phyloP scores from a whole-genome alignment of 2,329 filamentous ascomycete species.

The Ophiostoma novo-ulmi region DNA sequence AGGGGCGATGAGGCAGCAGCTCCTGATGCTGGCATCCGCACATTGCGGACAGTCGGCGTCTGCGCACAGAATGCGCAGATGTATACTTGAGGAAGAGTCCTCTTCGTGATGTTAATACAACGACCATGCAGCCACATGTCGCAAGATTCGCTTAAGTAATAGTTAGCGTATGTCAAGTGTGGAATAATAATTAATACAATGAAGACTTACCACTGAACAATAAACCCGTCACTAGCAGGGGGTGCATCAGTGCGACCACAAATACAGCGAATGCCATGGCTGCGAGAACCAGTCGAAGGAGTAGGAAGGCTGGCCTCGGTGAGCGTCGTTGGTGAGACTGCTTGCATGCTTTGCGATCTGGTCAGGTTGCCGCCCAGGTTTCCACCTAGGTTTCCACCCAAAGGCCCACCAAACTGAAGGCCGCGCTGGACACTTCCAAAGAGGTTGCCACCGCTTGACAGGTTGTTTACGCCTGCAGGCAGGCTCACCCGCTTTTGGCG shows the following conservation, averaged over 20 bases:
- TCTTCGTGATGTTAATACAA: slow-evolving; percentile 55
- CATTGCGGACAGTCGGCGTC: slow-evolving; percentile 50
- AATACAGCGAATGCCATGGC: slow-evolving; percentile 50
- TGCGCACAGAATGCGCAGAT: slow-evolving; percentile 60
- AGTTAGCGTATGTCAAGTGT: neutral
- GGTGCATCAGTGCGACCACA: slow-evolving; percentile 45
- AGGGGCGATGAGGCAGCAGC: slow-evolving; percentile 38
- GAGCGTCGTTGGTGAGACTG: slow-evolving; percentile 48
- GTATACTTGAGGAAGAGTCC: slow-evolving; percentile 55
- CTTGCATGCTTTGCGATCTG: slow-evolving; percentile 25
- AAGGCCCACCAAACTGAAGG: slow-evolving; percentile 19
- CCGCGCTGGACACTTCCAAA: slow-evolving; percentile 23
- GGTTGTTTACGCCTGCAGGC: slow-evolving; percentile 19
- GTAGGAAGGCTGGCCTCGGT: slow-evolving; percentile 46
- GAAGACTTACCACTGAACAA: slow-evolving; percentile 57
- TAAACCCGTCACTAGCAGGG: slow-evolving; percentile 46
- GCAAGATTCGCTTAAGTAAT: slow-evolving; percentile 51
- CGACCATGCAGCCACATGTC: slow-evolving; percentile 61
- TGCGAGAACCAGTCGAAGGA: slow-evolving; percentile 40
- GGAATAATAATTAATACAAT: neutral
- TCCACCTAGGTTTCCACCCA: slow-evolving; percentile 29
- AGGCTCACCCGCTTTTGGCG: slow-evolving; percentile 37
- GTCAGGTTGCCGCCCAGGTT: slow-evolving; percentile 26
- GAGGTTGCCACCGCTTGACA: slow-evolving; percentile 17
- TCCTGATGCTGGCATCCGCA: slow-evolving; percentile 38